Percentiles rank a stretch among this genome's conserved stretches.
phyloP scores from a whole-genome alignment of 2,329 filamentous ascomycete species.

The Pseudomassariella vexata region DNA sequence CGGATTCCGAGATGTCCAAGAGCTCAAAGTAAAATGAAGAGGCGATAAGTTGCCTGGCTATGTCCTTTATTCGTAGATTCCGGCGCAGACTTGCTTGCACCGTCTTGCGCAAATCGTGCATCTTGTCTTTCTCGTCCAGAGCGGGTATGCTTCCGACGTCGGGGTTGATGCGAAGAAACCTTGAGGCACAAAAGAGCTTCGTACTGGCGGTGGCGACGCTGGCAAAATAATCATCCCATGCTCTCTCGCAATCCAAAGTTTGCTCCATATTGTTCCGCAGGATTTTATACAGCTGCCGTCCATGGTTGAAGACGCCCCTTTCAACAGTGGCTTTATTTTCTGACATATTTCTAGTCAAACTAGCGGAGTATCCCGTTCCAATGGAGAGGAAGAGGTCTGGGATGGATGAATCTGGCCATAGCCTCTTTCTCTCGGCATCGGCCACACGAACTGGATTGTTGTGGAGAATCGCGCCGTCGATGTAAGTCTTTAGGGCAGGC shows the following conservation, averaged over 20 bases:
- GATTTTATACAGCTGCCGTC: constrained; percentile 15
- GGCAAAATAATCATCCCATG: constrained; percentile 16
- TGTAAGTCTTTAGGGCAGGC: constrained; percentile 37
- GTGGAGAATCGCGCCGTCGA: constrained; percentile 42
- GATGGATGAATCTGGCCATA: constrained; percentile 1
- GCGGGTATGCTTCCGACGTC: constrained; percentile 2
- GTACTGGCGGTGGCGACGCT: constrained; percentile 3
- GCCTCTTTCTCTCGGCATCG: constrained; percentile 22
- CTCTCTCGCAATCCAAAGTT: constrained; percentile 12
- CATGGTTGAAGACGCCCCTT: constrained; percentile 17
- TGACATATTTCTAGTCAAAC: neutral
- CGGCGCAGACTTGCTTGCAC: neutral
- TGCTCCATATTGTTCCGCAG: constrained; percentile 18
- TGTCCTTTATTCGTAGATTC: neutral
- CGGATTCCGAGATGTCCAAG: constrained; percentile 1
- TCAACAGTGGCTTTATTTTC: constrained; percentile 28
- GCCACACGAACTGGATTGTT: constrained; percentile 46
- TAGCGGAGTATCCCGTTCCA: constrained; percentile 1
- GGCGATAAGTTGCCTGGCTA: constrained; percentile 7
- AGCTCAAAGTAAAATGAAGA: constrained; percentile 8
- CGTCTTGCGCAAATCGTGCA: constrained; percentile 3
- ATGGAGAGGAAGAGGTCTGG: constrained; percentile 3
- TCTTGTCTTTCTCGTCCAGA: constrained; percentile 9
- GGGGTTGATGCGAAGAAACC: constrained; percentile 5
- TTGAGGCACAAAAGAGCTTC: neutral